Evolutionary conservation across 2,329 filamentous ascomycete genomes (phyloP).

Genomic region (Xylaria sp.): DNA sequence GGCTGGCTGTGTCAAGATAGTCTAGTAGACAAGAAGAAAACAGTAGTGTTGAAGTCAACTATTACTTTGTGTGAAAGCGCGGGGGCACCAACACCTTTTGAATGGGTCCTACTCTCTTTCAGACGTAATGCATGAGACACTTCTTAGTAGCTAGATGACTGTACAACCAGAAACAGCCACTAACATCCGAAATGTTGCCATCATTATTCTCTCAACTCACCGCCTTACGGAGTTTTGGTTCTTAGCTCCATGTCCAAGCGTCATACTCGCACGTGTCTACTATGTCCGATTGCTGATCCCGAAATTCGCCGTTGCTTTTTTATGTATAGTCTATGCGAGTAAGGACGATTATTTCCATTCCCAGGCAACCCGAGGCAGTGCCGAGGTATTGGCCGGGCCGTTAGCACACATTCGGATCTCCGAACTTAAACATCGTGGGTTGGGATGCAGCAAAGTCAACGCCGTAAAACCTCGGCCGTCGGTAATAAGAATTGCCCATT

Average conservation of each 20-base stretch:
- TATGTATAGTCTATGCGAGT: background rate
- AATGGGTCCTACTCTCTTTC: too few species aligned
- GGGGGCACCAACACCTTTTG: too few species aligned
- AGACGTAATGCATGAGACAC: too few species aligned
- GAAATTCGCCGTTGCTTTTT: background rate
- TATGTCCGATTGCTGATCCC: background rate
- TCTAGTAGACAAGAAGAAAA: background rate
- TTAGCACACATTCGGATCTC: background rate
- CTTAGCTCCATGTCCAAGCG: constrained; percentile 15
- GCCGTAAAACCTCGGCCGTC: background rate
- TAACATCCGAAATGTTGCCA: too few species aligned
- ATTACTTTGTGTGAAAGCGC: too few species aligned
- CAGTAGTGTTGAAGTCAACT: background rate
- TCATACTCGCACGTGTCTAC: background rate
- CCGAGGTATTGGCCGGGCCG: too few species aligned
- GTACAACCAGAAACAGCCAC: too few species aligned
- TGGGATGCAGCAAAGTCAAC: background rate
- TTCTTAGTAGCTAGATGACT: too few species aligned
- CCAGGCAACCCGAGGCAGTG: too few species aligned
- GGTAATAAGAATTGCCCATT: constrained; percentile 7
- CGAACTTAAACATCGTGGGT: background rate
- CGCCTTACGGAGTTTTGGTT: background rate
- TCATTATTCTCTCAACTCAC: background rate
- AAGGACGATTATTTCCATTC: background rate
- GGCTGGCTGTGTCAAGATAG: too few species aligned